These are phyloP conservation scores for Annona cherimola DNA, from an alignment of 164 flowering plant species.

Conservation along the genomic window DNA sequence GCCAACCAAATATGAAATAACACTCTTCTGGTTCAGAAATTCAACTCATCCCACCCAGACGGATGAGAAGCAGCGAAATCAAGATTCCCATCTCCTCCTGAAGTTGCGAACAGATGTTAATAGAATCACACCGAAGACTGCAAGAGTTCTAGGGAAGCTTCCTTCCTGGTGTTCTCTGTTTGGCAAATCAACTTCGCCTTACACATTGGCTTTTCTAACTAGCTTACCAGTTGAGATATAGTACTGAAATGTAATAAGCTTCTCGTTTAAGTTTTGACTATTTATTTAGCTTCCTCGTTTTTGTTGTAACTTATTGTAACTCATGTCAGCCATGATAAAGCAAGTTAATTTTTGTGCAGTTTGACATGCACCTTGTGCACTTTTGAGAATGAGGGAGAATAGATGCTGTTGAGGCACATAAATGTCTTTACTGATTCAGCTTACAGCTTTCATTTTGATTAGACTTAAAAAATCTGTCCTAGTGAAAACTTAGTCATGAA, in stretches of 20 bases:
- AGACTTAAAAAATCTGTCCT: too few species aligned
- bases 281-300: not conserved
- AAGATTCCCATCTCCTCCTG: slow-evolving; percentile 23
- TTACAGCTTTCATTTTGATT: too few species aligned
- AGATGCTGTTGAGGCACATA: too few species aligned
- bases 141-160: slow-evolving; percentile 56
- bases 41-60: slow-evolving; percentile 14
- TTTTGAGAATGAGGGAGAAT: too few species aligned
- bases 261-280: not conserved
- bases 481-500: too few species aligned
- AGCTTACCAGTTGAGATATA: slow-evolving; percentile 58
- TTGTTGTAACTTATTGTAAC: not conserved
- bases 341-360: not conserved
- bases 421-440: too few species aligned
- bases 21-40: slow-evolving; percentile 51
- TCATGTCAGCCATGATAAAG: not conserved
- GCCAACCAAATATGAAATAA: slow-evolving; percentile 52
- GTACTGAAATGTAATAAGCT: not conserved
- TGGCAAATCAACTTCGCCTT: slow-evolving; percentile 88
- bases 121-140: slow-evolving; percentile 57
- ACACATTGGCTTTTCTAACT: slow-evolving; percentile 58
- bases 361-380: not conserved
- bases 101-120: slow-evolving; percentile 80
- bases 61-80: not conserved
- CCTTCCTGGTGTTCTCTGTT: slow-evolving; percentile 87